Base-by-base conservation (phyloP, 257 asterid genomes). In the Solanum piurae region DNA sequence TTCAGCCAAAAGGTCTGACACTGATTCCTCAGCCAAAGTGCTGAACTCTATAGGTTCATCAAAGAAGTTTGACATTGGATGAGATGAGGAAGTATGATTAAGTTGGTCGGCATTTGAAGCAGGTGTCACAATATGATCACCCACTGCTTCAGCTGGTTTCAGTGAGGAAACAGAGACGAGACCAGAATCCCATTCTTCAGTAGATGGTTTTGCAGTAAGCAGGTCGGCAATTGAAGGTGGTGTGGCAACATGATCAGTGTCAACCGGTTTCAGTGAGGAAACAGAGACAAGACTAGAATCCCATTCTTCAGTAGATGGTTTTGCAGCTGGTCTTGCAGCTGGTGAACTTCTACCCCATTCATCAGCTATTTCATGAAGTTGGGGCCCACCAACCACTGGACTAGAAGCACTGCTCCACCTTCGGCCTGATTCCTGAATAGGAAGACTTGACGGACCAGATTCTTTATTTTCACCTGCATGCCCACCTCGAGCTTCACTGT, bases 1-100 rank as follows among this genome's bases (percentile, higher is more conserved):
- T 91, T 92, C 93, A 74, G 94, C 92, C 86, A 92, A 86, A 33
- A 92, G 91, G 89, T 92, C 94, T 0, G 94, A 92, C 46, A 92
- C 90, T 20, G 92, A 92, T 84, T 92, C 94, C 91, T 92, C 94
- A 68, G 89, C 93, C 90, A 92, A 75, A 49, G 92, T 88, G 87
- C 90, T 90, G 83, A 92, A 90, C 88, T 91, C 93, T 60, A 92
- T 92, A 9, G 90, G 91, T 83, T 91, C 93, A n/a, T 84, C 86
- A 77, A 92, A 76, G 34, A 89, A 60, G 76, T 90, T 89, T 38
- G 93, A 27, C n/a, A 87, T 68, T 75, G 89, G 91, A 27, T 75
- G 93, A 58, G 90, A 83, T 20, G 87, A 49, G 46, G 92, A 89
- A 79, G 89, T 42, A 36, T 88, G 92, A 73, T 73, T 86, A 5